phyloP scores from a whole-genome alignment of 2,329 filamentous ascomycete genomes.

The Fusarium foetens region DNA sequence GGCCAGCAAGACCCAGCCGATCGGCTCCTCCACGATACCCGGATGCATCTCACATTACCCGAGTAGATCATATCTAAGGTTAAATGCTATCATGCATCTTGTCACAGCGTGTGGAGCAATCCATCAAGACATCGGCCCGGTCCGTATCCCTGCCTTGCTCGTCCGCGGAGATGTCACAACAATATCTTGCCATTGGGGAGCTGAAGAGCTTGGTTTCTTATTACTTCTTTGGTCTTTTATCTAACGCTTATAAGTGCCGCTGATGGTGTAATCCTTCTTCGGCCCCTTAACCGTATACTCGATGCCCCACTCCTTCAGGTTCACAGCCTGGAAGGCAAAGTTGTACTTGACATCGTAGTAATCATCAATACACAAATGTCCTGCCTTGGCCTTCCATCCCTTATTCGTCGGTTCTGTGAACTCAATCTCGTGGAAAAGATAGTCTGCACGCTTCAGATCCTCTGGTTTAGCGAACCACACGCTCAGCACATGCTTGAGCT shows the following conservation, averaged over 20 bases:
- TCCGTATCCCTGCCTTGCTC: neutral
- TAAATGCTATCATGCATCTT: neutral
- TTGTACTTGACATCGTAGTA: constrained; percentile 76
- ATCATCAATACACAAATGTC: constrained; percentile 77
- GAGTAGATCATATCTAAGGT: constrained; percentile 6
- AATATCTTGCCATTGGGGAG: no score
- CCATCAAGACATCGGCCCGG: constrained; percentile 6
- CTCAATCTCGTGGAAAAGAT: constrained; percentile 79
- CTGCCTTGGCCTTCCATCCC: constrained; percentile 72
- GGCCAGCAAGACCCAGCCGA: neutral
- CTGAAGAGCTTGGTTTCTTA: neutral
- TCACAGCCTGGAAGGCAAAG: constrained; percentile 70
- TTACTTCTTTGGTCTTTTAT: neutral
- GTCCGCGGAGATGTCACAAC: neutral
- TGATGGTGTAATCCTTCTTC: constrained; percentile 76
- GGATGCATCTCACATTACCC: constrained; percentile 3
- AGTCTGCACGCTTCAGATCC: constrained; percentile 71
- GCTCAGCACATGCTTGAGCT: constrained; percentile 67
- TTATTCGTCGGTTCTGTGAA: constrained; percentile 57
- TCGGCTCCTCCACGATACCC: constrained; percentile 1
- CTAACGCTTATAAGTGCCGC: constrained; percentile 61
- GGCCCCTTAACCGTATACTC: constrained; percentile 76
- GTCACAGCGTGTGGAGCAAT: constrained; percentile 3
- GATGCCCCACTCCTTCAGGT: constrained; percentile 67
- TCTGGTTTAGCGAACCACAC: constrained; percentile 79